phyloP scores from a whole-genome alignment of 164 flowering plant genomes.

The Vitis vinifera region ASM3070453v1 NC_081822.1:11525501-11526000 shows the following conservation, averaged over 20 bases:
- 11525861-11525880: constrained; percentile 79
- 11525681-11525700: constrained; percentile 70
- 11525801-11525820: constrained; percentile 81
- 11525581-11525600: constrained; percentile 79
- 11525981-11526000: background rate
- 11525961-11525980: background rate
- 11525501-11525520: constrained; percentile 81
- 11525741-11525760: background rate
- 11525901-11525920: constrained; percentile 64
- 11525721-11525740: background rate
- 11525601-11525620: constrained; percentile 31
- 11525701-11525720: constrained; percentile 25
- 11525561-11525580: constrained; percentile 67
- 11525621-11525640: constrained; percentile 20
- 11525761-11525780: background rate
- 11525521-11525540: constrained; percentile 77
- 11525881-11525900: constrained; percentile 81
- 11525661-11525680: constrained; percentile 51
- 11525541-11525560: constrained; percentile 43
- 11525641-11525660: background rate
- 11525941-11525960: constrained; percentile 59
- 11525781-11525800: constrained; percentile 51
- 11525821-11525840: constrained; percentile 97
- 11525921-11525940: constrained; percentile 61
- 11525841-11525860: constrained; percentile 75